A percentile compares a stretch with the other conserved stretches of the same genome.
Evolutionary conservation across 495 filamentous ascomycete species (phyloP).

Genomic region (Aspergillus diversus): DNA sequence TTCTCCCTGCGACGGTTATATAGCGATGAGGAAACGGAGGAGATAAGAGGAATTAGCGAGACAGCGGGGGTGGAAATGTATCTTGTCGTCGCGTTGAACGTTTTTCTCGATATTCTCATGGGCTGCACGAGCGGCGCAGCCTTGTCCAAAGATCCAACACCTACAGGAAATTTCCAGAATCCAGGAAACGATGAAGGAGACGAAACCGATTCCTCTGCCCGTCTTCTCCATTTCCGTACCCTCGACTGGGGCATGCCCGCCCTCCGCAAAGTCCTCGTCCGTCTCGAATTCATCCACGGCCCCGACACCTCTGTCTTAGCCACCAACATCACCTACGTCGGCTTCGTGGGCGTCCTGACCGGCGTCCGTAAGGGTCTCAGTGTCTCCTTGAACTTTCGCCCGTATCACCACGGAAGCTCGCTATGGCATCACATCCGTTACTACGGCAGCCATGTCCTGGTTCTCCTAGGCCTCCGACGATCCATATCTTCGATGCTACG

Average conservation of each 20-base stretch:
- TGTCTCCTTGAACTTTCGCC: constrained; percentile 66
- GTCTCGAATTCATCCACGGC: constrained; percentile 57
- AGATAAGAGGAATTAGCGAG: constrained; percentile 60
- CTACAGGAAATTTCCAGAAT: neutral
- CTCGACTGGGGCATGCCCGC: constrained; percentile 71
- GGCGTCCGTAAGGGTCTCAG: constrained; percentile 60
- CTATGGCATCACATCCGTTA: constrained; percentile 39
- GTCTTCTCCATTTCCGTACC: constrained; percentile 62
- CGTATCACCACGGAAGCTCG: constrained; percentile 51
- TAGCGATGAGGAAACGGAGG: constrained; percentile 60
- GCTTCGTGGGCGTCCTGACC: constrained; percentile 65
- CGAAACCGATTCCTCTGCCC: constrained; percentile 35
- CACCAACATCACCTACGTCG: constrained; percentile 62
- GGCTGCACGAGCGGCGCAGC: constrained; percentile 67
- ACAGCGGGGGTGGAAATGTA: constrained; percentile 58
- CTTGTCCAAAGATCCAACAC: constrained; percentile 9
- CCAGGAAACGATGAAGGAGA: constrained; percentile 20
- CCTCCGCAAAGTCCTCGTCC: constrained; percentile 58
- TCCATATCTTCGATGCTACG: constrained; percentile 60
- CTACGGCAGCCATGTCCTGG: constrained; percentile 54
- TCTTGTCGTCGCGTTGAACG: constrained; percentile 63
- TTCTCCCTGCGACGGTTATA: constrained; percentile 54
- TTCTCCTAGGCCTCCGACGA: constrained; percentile 59
- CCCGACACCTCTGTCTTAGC: constrained; percentile 50
- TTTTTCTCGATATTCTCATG: constrained; percentile 65